Evolutionary conservation across 768 basidiomycete genomes (phyloP).

Genomic region (Phallus indusiatus): DNA sequence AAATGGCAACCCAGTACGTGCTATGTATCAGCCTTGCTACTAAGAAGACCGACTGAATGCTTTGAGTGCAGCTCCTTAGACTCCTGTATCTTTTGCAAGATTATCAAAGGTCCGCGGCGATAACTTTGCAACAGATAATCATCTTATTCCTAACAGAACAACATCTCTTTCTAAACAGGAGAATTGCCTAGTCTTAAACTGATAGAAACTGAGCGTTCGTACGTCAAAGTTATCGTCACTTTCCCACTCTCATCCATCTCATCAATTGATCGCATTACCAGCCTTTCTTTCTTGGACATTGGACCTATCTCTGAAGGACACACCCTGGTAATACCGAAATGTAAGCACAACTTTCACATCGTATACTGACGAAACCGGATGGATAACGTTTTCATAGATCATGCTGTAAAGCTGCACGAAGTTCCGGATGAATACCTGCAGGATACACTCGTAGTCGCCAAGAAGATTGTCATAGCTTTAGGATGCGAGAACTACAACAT

Average conservation of each 20-base stretch:
- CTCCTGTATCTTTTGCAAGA: slow-evolving; percentile 88
- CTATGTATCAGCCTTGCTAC: no score
- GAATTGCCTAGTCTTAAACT: slow-evolving; percentile 88
- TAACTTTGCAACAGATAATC: neutral
- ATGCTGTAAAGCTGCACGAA: slow-evolving; percentile 78
- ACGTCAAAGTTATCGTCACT: slow-evolving; percentile 19
- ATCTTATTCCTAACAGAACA: neutral
- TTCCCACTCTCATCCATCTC: neutral
- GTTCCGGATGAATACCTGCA: slow-evolving; percentile 77
- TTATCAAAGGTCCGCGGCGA: slow-evolving; percentile 61
- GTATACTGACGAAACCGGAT: neutral
- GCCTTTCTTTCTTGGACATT: slow-evolving; percentile 88
- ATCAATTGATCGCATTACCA: slow-evolving; percentile 17
- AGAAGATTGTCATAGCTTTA: slow-evolving; percentile 77
- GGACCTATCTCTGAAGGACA: slow-evolving; percentile 86
- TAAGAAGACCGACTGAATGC: no score
- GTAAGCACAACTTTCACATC: slow-evolving; percentile 29
- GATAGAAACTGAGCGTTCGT: slow-evolving; percentile 65
- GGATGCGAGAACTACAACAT: slow-evolving; percentile 79
- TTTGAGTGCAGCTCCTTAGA: slow-evolving; percentile 37
- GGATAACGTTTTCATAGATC: slow-evolving; percentile 41
- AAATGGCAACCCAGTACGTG: no score
- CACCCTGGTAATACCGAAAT: slow-evolving; percentile 88
- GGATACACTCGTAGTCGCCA: slow-evolving; percentile 71
- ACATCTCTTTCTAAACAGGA: slow-evolving; percentile 33